phyloP scores from a whole-genome alignment of 179 eudicot species.

The Gypsophila paniculata region DNA sequence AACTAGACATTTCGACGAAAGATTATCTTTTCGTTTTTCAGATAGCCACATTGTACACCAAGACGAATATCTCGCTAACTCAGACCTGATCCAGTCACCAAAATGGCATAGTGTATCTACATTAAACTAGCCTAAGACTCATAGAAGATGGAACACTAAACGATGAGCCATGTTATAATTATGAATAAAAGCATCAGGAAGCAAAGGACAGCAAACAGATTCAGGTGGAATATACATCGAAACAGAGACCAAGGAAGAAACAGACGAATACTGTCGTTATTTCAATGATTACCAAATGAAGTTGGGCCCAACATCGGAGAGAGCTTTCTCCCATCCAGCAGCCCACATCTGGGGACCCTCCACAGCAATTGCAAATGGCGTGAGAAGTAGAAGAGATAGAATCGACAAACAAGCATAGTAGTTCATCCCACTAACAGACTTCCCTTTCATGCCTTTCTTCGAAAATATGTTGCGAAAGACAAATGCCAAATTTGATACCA shows the following conservation, averaged over 20 bases:
- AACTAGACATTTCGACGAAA: too few relatives aligned
- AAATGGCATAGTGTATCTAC: too few relatives aligned
- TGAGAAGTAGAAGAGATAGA: conserved; percentile 59
- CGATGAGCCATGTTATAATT: neutral
- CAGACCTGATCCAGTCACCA: too few relatives aligned
- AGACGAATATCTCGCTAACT: too few relatives aligned
- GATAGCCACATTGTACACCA: too few relatives aligned
- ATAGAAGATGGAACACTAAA: neutral
- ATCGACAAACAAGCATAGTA: conserved; percentile 79
- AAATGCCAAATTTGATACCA: conserved; percentile 88
- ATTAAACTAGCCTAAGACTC: conserved; percentile 3
- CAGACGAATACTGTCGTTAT: conserved; percentile 2
- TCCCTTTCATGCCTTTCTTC: conserved; percentile 91
- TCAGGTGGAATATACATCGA: conserved; percentile 14
- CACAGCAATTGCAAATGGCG: conserved; percentile 79
- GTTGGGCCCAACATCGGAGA: conserved; percentile 65
- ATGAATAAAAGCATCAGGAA: neutral
- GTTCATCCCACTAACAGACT: conserved; percentile 82
- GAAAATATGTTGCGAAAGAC: conserved; percentile 81
- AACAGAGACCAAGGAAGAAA: conserved; percentile 1
- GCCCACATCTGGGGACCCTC: conserved; percentile 94
- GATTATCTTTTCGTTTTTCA: too few relatives aligned
- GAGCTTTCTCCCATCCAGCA: conserved; percentile 63
- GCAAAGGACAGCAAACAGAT: conserved; percentile 8
- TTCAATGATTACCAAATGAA: conserved; percentile 57